Conservation (phyloP, 2,329 filamentous ascomycete genomes). For the Diaporthe caulivora region DNA sequence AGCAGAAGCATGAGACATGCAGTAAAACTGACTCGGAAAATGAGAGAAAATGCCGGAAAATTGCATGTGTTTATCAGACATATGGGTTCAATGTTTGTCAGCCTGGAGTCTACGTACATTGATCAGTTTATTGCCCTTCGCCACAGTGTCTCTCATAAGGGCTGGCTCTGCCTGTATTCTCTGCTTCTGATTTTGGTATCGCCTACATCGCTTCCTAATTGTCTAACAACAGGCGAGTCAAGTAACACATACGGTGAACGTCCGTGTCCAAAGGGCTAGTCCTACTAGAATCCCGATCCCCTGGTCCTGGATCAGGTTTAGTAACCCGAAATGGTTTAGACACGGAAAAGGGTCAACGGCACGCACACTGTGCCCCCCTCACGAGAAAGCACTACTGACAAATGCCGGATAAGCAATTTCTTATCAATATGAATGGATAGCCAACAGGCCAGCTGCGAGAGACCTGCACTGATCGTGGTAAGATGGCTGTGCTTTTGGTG, state of each 20-base stretch:
- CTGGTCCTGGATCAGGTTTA: conserved; percentile 1
- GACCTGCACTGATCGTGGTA: too few relatives aligned
- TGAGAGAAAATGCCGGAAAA: not conserved
- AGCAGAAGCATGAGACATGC: not conserved
- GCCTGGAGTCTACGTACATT: too few relatives aligned
- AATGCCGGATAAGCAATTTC: not conserved
- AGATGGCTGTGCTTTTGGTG: too few relatives aligned
- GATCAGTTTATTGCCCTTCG: not conserved
- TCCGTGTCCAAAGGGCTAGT: not conserved
- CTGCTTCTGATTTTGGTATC: too few relatives aligned
- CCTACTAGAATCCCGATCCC: not conserved
- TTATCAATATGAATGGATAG: not conserved
- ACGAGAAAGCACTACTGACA: not conserved
- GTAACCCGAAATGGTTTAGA: not conserved
- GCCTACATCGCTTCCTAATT: too few relatives aligned
- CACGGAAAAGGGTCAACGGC: not conserved
- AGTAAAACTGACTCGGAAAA: not conserved
- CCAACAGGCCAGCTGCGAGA: not conserved
- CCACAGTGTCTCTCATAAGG: not conserved
- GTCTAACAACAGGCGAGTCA: conserved; percentile 3
- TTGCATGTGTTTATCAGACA: not conserved
- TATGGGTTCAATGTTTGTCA: not conserved
- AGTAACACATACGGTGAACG: not conserved
- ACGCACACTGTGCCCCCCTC: not conserved
- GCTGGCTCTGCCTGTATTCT: not conserved